Evolutionary conservation across 2,329 filamentous ascomycete genomes (phyloP), one percentile per base, ranked within the genome.

Genomic region (Aspergillus persii): DNA sequence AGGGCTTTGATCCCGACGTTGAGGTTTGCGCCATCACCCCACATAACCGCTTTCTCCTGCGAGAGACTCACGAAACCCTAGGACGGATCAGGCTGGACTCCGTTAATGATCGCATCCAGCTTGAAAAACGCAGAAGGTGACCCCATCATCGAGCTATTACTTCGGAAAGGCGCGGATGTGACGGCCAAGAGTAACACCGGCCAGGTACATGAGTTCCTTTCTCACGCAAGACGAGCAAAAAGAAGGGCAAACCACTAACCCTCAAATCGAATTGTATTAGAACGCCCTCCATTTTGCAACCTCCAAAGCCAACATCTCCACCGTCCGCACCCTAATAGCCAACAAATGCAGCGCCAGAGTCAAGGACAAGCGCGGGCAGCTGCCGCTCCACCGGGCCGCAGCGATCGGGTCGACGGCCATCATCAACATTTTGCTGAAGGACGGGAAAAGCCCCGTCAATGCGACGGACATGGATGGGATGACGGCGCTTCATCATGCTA

Each of bases 281-380:
- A 96, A 92, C 26, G 91, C 89, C 8, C 84, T 99, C 23, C 94
- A 98, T 76, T 96, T 98, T 72, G 87, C 92, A 52, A 89, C 91
- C 12, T 96, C 92, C 33, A 99, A 99, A 76, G 86, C 86, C 69
- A 93, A 96, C 71, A 80, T 97, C 49, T 91, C 96, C 63, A 83
- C 90, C 6, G 92, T 92, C 29, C 88, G 88, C 52, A 86, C 86
- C 59, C 84, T 99, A n/a, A 78, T 99, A 44, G 82, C 84, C 18
- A 83, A 87, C 67, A 89, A 90, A 59, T 94, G 92, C 11, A 92
- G 89, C 4, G 86, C 92, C 1, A 83, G 94, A 29, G 83, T 93
- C 2, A 91, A 91, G 63, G 95, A 99, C 73, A 90, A 86, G 69
- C 85, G 92, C 31, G 91, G 91, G n/a, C 94, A 97, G 72, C 86